phyloP scores from a whole-genome alignment of 495 filamentous ascomycete genomes.

The Hypoxylon lenormandii region DNA sequence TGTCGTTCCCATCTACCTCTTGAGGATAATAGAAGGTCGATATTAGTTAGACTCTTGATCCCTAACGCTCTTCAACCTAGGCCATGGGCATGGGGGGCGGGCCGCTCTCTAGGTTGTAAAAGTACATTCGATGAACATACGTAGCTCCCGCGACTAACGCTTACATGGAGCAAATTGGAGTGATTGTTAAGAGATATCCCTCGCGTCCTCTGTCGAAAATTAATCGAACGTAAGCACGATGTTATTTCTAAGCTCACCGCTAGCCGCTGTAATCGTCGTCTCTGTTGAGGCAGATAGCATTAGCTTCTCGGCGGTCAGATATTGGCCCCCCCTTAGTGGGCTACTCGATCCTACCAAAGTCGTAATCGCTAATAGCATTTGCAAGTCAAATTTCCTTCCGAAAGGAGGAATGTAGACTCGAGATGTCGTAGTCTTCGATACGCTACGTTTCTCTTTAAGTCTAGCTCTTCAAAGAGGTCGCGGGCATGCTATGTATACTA shows the following conservation, averaged over 20 bases:
- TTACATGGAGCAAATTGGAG: too few relatives aligned
- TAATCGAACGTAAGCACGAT: too few relatives aligned
- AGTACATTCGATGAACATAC: too few relatives aligned
- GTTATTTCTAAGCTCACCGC: background rate
- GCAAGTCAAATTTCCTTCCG: background rate
- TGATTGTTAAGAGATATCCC: too few relatives aligned
- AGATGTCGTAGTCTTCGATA: background rate
- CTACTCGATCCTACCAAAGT: conserved; percentile 1
- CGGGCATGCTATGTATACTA: background rate
- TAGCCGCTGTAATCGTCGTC: conserved; percentile 2
- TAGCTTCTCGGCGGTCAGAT: conserved; percentile 5
- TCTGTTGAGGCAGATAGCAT: background rate
- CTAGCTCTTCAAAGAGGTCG: conserved; percentile 8
- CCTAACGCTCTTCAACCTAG: too few relatives aligned
- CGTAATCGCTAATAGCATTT: background rate
- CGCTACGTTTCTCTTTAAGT: background rate
- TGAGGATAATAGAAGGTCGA: too few relatives aligned
- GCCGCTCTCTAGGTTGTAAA: too few relatives aligned
- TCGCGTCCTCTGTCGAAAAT: too few relatives aligned
- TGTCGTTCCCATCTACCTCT: too few relatives aligned
- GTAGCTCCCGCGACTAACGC: too few relatives aligned
- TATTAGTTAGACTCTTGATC: too few relatives aligned
- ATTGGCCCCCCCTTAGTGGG: background rate
- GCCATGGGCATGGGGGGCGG: too few relatives aligned
- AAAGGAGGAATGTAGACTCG: background rate